Evolutionary conservation across 2,329 filamentous ascomycete species (phyloP), one percentile per base, ranked within the genome.

Genomic region (Hymenoscyphus salicellus): DNA sequence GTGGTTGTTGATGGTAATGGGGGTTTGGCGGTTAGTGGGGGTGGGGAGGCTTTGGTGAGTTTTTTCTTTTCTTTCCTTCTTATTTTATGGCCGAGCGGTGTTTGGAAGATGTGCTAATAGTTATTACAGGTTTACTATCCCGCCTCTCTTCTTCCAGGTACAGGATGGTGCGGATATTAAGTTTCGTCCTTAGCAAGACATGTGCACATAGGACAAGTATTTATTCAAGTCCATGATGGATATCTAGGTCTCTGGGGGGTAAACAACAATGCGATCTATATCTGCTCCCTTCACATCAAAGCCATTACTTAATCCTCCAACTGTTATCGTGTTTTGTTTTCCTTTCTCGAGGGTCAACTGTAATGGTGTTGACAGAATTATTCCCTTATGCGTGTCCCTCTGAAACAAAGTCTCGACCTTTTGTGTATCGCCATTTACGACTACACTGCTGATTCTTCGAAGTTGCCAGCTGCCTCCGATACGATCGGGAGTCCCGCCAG

Each of bases 401-500:
- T 84, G 82, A 68, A 79, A 83, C 23, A 85, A 71, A 6, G 81
- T 81, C 67, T 84, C 77, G 2, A 84, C 77, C 30, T 79, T 78
- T 57, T 82, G 77, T 0, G 76, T 79, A 60, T 80, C 77, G 2
- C 79, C 81, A 66, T 86, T 88, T 2, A 88, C 83, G 0, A 86
- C 77, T 1, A 88, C 85, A 58, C 85, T 86, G 70, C 82, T 82
- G 63, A 88, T 83, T 10, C 86, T 81, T 4, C 85, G 81, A 5
- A 88, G 75, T 66, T 86, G 83, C 85, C 85, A 88, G 0, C 78
- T 75, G 0, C 86, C 85, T 5, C 82, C 82, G 62, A 88, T 86
- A 6, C 86, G 81, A 70, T 88, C 85, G 0, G 86, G 86, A 0
- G 77, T 75, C 5, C 85, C 86, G 55, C 80, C 82, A 1, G 86